phyloP scores from a whole-genome alignment of 176 grass and related monocot genomes.

The Eremochloa ophiuroides region DNA sequence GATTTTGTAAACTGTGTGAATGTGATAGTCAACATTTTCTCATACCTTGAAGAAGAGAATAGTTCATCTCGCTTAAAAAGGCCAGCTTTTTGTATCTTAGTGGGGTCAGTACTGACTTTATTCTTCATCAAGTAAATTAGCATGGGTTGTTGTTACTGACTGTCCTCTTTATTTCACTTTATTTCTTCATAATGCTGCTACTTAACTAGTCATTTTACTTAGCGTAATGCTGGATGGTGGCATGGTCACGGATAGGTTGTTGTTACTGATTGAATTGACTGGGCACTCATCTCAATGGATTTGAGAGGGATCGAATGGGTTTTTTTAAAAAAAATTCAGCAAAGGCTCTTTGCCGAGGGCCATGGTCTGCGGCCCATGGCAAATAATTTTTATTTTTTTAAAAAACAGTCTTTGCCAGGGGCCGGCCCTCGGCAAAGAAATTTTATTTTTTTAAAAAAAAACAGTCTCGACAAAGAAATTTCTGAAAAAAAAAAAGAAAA shows the following conservation, averaged over 20 bases:
- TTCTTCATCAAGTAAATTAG: neutral
- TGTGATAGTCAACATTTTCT: slow-evolving; percentile 29
- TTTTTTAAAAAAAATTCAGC: no score
- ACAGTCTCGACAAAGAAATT: no score
- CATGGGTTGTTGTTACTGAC: no score
- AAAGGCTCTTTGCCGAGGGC: no score
- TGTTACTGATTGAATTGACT: neutral
- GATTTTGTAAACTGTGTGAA: no score
- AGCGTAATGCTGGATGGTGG: neutral
- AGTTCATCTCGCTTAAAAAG: slow-evolving; percentile 12
- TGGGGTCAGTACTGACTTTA: neutral
- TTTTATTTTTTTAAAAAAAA: no score
- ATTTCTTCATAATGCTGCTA: neutral
- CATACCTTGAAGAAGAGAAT: slow-evolving; percentile 31
- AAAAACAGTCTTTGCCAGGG: no score
- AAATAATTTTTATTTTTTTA: no score
- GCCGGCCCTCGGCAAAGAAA: no score
- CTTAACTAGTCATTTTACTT: neutral
- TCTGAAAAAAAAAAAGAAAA: no score
- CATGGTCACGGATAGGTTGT: neutral
- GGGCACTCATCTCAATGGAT: neutral
- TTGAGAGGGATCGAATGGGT: no score
- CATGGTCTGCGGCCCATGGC: no score
- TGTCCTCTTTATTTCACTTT: neutral
- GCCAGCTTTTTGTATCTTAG: neutral